Evolutionary conservation across 164 flowering plant genomes (phyloP), one percentile per base, ranked within the genome.

Genomic region (Pachysandra terminalis): DNA sequence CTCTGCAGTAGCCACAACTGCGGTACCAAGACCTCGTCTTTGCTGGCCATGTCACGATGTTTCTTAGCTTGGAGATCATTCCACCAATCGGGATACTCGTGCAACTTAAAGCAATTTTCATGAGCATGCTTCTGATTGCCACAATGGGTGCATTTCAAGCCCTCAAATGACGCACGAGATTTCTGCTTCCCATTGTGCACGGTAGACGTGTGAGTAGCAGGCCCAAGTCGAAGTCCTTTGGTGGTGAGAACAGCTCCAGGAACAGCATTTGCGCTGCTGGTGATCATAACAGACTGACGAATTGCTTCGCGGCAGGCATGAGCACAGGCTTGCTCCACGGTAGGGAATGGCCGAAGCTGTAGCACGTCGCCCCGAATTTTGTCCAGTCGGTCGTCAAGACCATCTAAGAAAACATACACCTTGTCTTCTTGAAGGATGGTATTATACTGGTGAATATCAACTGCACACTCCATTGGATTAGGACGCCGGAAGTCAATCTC

Each of bases 21-120:
- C 65, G 7, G 19, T 62, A 35, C 65, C 65, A 16, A 4, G 7
- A 28, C 21, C 13, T 60, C 63, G 22, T 40, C 53, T 9, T 25
- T 64, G 15, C 5, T 25, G 37, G 2, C 40, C 35, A 7, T 19
- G 24, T 49, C 49, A 2, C 22, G 23, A 17, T 49, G 3, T 22
- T 57, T 56, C 55, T 56, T 22, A 12, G 66, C 66, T 15, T 53
- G 27, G 12, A 59, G 55, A 3, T 35, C 56, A 14, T 61, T 9
- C 75, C 75, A 72, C 79, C 75, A 75, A 17, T 75, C 63, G 5
- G 66, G 72, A 68, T 71, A 72, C 0, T 72, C 69, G 49, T 68
- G 70, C 21, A 70, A 9, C 22, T 69, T 32, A 19, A 66, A 77
- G 19, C 73, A 72, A 14, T 21, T 60, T 0, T 72, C 70, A 6